Evolutionary conservation across 768 basidiomycete genomes (phyloP), one percentile per base, ranked within the genome.

Genomic region (Xanthoconium purpureum): DNA sequence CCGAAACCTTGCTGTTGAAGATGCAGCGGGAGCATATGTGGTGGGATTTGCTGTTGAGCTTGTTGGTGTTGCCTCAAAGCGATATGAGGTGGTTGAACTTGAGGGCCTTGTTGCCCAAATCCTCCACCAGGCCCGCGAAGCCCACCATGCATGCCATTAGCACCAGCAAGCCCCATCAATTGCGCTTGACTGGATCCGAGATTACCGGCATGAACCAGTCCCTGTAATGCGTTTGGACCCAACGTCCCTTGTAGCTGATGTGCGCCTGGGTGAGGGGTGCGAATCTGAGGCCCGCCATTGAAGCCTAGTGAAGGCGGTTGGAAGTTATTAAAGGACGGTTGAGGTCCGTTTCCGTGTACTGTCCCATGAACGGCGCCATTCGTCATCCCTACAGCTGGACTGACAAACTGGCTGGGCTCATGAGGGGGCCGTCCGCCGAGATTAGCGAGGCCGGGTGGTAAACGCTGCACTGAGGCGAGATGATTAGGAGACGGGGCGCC

Each of bases 351-450:
- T 47, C 72, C 70, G 56, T 81, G 83, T 18, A 83, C 59, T 29
- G 73, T 68, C 45, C 73, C 71, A 58, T 82, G 83, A 38, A 83
- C 64, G 6, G 75, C 74, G 18, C 75, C 75, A 39, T 79, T 73
- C 49, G 77, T 72, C 64, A 83, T 73, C 30, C 83, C 79, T 29
- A 82, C 64, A 48, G 68, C 57, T 36, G 67, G 46, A 32, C 69
- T 73, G 37, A 78, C 61, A 63, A 85, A 86, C 62, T 88, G 89
- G 10, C 79, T 78, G 20, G 87, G 83, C 49, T 91, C 90, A 61
- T 90, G 89, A 3, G 89, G 89, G 24, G 89, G 89, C 8, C 90
- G 84, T 42, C 83, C 89, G 30, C 90, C 91, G 18, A 92, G 80
- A 64, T 91, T 91, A 13, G 90, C 89, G 38, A 92, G 75, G 33